Evolutionary conservation across 805 yeast genomes (phyloP).

Genomic region (Cyberlindnera nakhonratchasimensis): DNA sequence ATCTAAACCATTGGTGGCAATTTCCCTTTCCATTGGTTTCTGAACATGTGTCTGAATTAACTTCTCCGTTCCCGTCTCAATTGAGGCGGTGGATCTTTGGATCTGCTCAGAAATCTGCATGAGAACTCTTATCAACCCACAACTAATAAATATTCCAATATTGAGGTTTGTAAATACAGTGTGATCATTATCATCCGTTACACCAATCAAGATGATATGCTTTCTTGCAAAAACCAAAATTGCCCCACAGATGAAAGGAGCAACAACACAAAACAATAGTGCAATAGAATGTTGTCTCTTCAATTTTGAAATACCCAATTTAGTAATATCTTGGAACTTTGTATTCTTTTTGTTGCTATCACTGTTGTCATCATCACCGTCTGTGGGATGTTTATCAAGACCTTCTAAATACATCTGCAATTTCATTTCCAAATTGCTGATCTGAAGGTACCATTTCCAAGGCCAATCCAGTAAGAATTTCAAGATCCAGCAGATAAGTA

Average conservation of each 20-base stretch:
- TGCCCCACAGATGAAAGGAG: constrained; percentile 30
- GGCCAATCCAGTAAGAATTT: constrained; percentile 40
- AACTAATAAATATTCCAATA: constrained; percentile 34
- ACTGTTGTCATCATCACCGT: background rate
- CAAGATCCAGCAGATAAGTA: constrained; percentile 34
- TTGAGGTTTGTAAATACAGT: constrained; percentile 37
- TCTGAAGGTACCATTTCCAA: constrained; percentile 36
- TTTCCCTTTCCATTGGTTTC: background rate
- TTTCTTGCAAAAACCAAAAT: constrained; percentile 31
- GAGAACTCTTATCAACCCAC: constrained; percentile 32
- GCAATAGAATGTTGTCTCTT: constrained; percentile 25
- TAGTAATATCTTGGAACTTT: constrained; percentile 3
- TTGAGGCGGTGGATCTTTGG: constrained; percentile 19
- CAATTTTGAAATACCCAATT: constrained; percentile 7
- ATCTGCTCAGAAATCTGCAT: constrained; percentile 21
- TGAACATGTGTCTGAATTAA: constrained; percentile 2
- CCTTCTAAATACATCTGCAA: constrained; percentile 8
- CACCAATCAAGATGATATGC: constrained; percentile 28
- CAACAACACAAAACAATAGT: constrained; percentile 27
- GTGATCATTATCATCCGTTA: constrained; percentile 20
- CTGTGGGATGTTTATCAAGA: background rate
- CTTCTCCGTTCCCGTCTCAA: constrained; percentile 18
- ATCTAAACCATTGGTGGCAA: no score
- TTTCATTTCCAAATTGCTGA: constrained; percentile 20
- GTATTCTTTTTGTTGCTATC: background rate